phyloP scores from a whole-genome alignment of 805 yeast species.

The Schwanniomyces yamadae region DNA sequence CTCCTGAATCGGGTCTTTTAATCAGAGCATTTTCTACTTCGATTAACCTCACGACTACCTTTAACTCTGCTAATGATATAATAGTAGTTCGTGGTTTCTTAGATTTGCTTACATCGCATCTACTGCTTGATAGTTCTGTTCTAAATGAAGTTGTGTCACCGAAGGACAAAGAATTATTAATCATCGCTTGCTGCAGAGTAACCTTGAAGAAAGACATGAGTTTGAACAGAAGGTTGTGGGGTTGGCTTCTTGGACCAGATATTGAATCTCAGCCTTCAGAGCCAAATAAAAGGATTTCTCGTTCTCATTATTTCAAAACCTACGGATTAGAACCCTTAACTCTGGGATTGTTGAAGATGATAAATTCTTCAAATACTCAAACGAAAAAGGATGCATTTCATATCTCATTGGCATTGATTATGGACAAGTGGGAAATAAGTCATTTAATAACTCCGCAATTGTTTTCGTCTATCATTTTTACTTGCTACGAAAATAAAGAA shows the following conservation, averaged over 20 bases:
- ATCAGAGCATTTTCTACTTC: conserved; percentile 73
- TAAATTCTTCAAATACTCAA: conserved; percentile 29
- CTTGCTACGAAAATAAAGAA: conserved; percentile 33
- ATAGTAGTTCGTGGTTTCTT: conserved; percentile 83
- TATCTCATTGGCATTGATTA: conserved; percentile 62
- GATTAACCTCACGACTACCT: conserved; percentile 40
- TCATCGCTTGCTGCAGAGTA: conserved; percentile 63
- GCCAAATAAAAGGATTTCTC: conserved; percentile 15
- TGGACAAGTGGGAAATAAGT: conserved; percentile 97
- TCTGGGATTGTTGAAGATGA: conserved; percentile 51
- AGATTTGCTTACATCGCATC: conserved; percentile 67
- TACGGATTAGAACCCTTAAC: conserved; percentile 54
- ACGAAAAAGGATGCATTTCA: conserved; percentile 53
- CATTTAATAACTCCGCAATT: conserved; percentile 66
- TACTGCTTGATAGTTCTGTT: conserved; percentile 64
- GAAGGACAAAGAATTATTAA: conserved; percentile 56
- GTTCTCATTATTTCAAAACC: conserved; percentile 57
- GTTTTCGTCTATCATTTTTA: conserved; percentile 60
- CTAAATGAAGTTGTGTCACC: conserved; percentile 46
- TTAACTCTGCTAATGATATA: conserved; percentile 49
- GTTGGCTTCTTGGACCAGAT: conserved; percentile 87
- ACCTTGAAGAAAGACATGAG: conserved; percentile 90
- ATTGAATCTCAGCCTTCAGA: conserved; percentile 11
- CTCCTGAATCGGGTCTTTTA: conserved; percentile 78
- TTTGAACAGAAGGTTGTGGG: conserved; percentile 89